These are phyloP conservation scores for Stentor coeruleus DNA, from an alignment of 73 alveolate genomes.

Conservation along the genomic window DNA sequence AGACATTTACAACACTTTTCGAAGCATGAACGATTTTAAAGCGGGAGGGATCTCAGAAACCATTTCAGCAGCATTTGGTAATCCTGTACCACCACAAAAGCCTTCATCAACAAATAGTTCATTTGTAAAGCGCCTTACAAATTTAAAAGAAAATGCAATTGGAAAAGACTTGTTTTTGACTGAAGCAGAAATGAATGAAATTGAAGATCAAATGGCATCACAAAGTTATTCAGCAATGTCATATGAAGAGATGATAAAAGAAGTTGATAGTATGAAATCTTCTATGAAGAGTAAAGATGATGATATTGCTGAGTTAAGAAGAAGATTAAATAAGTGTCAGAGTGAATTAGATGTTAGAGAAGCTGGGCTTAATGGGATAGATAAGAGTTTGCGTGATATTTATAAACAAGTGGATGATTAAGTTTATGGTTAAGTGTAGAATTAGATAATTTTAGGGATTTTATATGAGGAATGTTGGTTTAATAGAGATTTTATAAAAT, in stretches of 20 bases:
- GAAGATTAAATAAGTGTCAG: background rate
- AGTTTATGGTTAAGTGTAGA: too few species aligned
- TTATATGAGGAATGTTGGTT: too few species aligned
- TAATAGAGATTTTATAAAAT: too few species aligned
- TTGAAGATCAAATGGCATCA: slow-evolving; percentile 5
- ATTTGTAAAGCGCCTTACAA: background rate
- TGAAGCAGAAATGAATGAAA: slow-evolving; percentile 21
- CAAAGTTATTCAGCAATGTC: background rate
- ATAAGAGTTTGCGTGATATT: background rate
- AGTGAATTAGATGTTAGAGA: background rate
- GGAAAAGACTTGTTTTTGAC: slow-evolving; percentile 6
- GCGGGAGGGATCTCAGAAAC: slow-evolving; percentile 12
- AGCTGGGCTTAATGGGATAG: background rate
- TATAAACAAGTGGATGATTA: too few species aligned
- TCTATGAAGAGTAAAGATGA: background rate
- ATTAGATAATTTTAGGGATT: too few species aligned
- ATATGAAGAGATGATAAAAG: slow-evolving; percentile 18
- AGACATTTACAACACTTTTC: background rate
- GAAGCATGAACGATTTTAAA: background rate
- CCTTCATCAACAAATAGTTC: background rate
- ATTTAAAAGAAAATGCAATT: background rate
- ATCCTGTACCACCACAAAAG: background rate
- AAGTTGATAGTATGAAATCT: background rate
- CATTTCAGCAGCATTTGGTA: slow-evolving; percentile 18
- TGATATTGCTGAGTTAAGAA: background rate